phyloP scores from a whole-genome alignment of 805 yeast genomes.

The Kodamaea neixiangensis region DNA sequence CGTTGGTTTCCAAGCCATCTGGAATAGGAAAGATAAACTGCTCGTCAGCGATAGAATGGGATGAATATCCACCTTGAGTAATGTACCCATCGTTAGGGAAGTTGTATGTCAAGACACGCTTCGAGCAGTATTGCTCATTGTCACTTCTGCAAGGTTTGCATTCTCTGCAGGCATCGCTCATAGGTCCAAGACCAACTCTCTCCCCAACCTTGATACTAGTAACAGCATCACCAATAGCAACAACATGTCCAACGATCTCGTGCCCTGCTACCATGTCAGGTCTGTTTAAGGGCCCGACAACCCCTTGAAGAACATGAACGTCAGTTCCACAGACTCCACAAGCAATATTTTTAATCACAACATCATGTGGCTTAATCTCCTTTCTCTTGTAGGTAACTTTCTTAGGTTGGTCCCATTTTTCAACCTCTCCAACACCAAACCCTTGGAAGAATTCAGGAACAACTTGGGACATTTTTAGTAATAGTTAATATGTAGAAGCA shows the following conservation, averaged over 20 bases:
- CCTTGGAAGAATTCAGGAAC: conserved; percentile 35
- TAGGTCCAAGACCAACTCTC: conserved; percentile 81
- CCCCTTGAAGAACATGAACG: conserved; percentile 50
- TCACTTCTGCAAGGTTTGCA: conserved; percentile 53
- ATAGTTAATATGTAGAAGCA: no score
- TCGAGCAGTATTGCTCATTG: conserved; percentile 51
- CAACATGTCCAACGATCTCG: conserved; percentile 62
- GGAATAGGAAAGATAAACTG: conserved; percentile 52
- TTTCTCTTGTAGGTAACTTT: conserved; percentile 29
- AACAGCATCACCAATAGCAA: conserved; percentile 58
- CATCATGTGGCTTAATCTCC: conserved; percentile 38
- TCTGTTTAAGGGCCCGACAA: conserved; percentile 47
- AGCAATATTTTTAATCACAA: conserved; percentile 58
- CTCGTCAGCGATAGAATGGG: conserved; percentile 46
- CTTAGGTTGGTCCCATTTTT: conserved; percentile 36
- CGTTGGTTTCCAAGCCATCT: conserved; percentile 38
- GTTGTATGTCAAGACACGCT: conserved; percentile 54
- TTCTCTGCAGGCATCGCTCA: conserved; percentile 56
- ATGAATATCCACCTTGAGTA: conserved; percentile 52
- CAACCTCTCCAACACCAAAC: conserved; percentile 30
- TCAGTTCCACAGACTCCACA: conserved; percentile 69
- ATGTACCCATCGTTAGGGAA: conserved; percentile 35
- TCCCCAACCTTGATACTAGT: conserved; percentile 59
- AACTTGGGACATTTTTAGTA: background rate
- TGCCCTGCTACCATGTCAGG: conserved; percentile 55